Evolutionary conservation across 495 filamentous ascomycete species (phyloP), one percentile per base, ranked within the genome.

Genomic region (Trichoderma orchidacearum): DNA sequence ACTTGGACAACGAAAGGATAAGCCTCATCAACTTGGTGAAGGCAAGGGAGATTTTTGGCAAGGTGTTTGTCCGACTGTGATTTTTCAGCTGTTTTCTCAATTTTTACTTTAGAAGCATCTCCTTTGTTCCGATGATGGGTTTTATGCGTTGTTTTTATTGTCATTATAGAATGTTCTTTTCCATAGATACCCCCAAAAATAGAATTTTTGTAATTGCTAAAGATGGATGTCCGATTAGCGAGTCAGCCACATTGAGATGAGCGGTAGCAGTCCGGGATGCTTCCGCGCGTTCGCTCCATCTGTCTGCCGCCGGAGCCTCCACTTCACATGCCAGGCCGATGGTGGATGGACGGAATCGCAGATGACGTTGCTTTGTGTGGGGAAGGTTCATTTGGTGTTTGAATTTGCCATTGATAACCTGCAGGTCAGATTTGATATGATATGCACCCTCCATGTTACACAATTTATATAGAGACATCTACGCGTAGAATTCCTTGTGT

Each of bases 1-100:
- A 98, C 82, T 70, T 98, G 70, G 89, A 94, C 62, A 96, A 97
- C 66, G 93, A 98, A 77, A 73, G 94, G 56, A 69, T 97, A 67
- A 75, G 93, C 35, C 74, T 97, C 53, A 70, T 85, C 63, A 98
- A 98, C 68, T 66, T 98, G 64, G 85, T 87, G 58, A 96, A 94
- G 72, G 92, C 88, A 61, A 82, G 87, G 58, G 88, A 91, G 67
- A 95, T 98, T 34, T 95, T 98, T 61, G 81, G 84, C 56, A 82
- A 79, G 63, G 88, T 97, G 25, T 98, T 98, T 56, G 60, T 68
- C 56, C 73, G 71, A 55, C 50, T 78, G 21, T 77, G 61, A 30
- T 41, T 5, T 41, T 41, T 21, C 0, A 3, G 4, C 17, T 18
- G 3, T 41, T 41, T 7, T 21, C 36, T 21, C 21, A 0, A 5